phyloP scores from a whole-genome alignment of 1,284 basidiomycete species.

The Butyriboletus appendiculatus region DNA sequence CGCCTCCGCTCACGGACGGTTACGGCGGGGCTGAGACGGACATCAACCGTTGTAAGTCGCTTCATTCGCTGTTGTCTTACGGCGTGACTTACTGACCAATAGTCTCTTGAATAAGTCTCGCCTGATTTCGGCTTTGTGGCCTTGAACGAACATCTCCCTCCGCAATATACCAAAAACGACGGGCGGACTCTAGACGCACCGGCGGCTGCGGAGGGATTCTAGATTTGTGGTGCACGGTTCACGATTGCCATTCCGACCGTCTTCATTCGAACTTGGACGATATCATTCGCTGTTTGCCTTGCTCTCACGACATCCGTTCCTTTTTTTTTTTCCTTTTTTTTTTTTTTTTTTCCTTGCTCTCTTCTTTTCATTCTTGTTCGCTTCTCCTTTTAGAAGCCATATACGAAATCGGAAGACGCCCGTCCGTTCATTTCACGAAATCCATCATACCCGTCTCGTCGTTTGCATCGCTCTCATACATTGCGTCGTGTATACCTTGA shows the following conservation, averaged over 20 bases:
- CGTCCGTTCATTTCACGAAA: constrained; percentile 38
- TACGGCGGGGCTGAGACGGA: constrained; percentile 62
- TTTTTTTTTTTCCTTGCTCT: constrained; percentile 7
- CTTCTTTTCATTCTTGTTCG: constrained; percentile 29
- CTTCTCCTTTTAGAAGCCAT: constrained; percentile 31
- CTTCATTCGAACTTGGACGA: constrained; percentile 38
- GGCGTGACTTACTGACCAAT: constrained; percentile 36
- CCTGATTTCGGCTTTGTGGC: constrained; percentile 80
- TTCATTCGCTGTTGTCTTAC: constrained; percentile 24
- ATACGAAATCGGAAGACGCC: constrained; percentile 39
- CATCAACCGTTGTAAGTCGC: constrained; percentile 76
- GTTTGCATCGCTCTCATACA: constrained; percentile 40
- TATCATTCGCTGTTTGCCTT: constrained; percentile 30
- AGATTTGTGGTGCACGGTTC: constrained; percentile 33
- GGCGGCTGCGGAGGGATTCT: constrained; percentile 23
- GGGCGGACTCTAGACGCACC: constrained; percentile 48
- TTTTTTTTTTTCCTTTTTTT: constrained; percentile 6
- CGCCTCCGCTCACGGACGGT: constrained; percentile 68
- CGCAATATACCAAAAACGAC: constrained; percentile 63
- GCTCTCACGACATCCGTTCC: constrained; percentile 32
- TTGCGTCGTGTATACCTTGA: constrained; percentile 37
- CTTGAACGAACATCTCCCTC: constrained; percentile 69
- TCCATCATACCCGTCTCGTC: constrained; percentile 36
- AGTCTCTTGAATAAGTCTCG: constrained; percentile 53
- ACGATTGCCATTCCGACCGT: constrained; percentile 34